Percentiles rank a stretch among this genome's conserved stretches.
Conservation (phyloP, 495 filamentous ascomycete species). For the Collariella sp. region DNA sequence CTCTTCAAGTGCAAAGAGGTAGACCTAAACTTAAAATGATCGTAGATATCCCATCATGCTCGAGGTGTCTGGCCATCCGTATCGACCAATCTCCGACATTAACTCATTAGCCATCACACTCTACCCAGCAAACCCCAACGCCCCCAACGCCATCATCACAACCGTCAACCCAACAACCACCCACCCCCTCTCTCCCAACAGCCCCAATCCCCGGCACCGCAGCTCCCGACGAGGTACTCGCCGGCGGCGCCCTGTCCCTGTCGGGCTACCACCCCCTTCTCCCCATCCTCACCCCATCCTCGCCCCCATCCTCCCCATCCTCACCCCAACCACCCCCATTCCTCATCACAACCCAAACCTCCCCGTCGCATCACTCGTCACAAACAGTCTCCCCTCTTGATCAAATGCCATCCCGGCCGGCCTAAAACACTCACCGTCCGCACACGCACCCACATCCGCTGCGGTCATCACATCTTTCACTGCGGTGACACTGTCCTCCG, state of each 20-base stretch:
- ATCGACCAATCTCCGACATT: too few relatives aligned
- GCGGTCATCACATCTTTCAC: constrained; percentile 39
- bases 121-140: not conserved
- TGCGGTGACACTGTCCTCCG: constrained; percentile 33
- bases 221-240: constrained; percentile 2
- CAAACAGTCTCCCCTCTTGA: constrained; percentile 39
- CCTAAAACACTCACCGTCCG: constrained; percentile 38
- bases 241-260: not conserved
- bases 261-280: not conserved
- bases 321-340: not conserved
- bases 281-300: not conserved
- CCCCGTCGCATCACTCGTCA: constrained; percentile 52
- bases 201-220: not conserved
- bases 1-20: too few relatives aligned
- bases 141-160: constrained; percentile 2
- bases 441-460: not conserved
- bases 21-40: too few relatives aligned
- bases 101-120: not conserved
- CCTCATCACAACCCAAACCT: constrained; percentile 45
- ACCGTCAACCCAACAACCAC: constrained; percentile 3
- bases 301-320: not conserved
- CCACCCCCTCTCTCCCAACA: not conserved
- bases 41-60: too few relatives aligned
- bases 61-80: too few relatives aligned
- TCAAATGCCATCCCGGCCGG: constrained; percentile 50